Conservation (phyloP, 768 basidiomycete species). For the Phaeotremella fagi region DNA sequence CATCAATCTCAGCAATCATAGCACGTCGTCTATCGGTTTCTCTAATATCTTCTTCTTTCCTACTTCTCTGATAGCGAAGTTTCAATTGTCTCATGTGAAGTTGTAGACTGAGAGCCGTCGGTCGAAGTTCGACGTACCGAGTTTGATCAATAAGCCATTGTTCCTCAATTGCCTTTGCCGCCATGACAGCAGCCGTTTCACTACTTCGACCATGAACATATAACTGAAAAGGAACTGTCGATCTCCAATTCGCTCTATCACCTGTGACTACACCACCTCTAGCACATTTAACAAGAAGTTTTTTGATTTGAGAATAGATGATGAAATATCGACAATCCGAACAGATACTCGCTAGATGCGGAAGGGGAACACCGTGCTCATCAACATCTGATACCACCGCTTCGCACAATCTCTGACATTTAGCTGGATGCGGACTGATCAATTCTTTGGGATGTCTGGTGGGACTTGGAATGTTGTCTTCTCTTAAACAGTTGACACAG, state of each 20-base stretch:
- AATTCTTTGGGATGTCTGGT: neutral
- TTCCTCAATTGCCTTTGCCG: conserved; percentile 2
- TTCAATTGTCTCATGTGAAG: conserved; percentile 2
- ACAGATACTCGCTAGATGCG: neutral
- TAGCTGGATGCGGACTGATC: neutral
- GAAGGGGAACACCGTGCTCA: neutral
- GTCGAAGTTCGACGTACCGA: conserved; percentile 7
- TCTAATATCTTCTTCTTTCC: neutral
- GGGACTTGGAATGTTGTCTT: neutral
- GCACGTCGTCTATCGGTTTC: neutral
- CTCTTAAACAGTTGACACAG: conserved; percentile 12
- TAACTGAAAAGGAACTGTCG: neutral
- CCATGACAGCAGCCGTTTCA: neutral
- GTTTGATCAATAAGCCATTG: conserved; percentile 15
- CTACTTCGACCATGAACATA: neutral
- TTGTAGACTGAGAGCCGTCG: conserved; percentile 7
- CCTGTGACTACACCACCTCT: neutral
- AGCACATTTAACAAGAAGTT: neutral
- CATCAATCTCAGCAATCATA: conserved; percentile 9
- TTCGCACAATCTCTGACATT: no score
- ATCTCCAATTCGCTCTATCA: neutral
- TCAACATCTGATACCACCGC: neutral
- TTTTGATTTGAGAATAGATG: neutral
- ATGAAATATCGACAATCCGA: neutral
- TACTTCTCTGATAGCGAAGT: neutral